Percentiles rank a stretch among this genome's conserved stretches.
phyloP scores from a whole-genome alignment of 345 rosid genomes.

The Moringa oleifera region DNA sequence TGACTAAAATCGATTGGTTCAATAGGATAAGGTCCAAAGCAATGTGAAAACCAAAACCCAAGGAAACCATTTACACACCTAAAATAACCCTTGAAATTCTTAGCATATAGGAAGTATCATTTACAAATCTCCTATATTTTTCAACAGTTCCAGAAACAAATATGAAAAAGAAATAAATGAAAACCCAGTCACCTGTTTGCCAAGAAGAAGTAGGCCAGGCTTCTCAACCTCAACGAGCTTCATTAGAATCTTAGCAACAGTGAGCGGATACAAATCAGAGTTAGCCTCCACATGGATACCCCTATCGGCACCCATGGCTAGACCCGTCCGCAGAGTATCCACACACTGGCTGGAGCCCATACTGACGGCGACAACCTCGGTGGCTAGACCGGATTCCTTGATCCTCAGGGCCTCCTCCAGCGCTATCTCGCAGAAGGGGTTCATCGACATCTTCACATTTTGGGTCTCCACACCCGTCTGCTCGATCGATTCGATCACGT shows the following conservation, averaged over 20 bases:
- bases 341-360: conserved; percentile 69
- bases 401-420: conserved; percentile 85
- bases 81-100: background rate
- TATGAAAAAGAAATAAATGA: background rate
- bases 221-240: conserved; percentile 70
- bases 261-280: conserved; percentile 46
- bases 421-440: conserved; percentile 95
- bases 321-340: conserved; percentile 84
- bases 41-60: too few relatives aligned
- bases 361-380: conserved; percentile 76
- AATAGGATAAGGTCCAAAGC: too few relatives aligned
- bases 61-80: too few relatives aligned
- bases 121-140: too few relatives aligned
- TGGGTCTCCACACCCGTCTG: conserved; percentile 90
- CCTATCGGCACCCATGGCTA: conserved; percentile 96
- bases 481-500: background rate
- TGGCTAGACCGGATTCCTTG: conserved; percentile 75
- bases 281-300: conserved; percentile 68
- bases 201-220: conserved; percentile 73
- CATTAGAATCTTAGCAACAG: conserved; percentile 76
- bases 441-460: conserved; percentile 98
- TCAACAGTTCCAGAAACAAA: background rate
- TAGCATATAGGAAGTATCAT: background rate
- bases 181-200: conserved; percentile 55
- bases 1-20: too few relatives aligned